Evolutionary conservation across 805 yeast species (phyloP).

Genomic region (Kodamaea neixiangensis): DNA sequence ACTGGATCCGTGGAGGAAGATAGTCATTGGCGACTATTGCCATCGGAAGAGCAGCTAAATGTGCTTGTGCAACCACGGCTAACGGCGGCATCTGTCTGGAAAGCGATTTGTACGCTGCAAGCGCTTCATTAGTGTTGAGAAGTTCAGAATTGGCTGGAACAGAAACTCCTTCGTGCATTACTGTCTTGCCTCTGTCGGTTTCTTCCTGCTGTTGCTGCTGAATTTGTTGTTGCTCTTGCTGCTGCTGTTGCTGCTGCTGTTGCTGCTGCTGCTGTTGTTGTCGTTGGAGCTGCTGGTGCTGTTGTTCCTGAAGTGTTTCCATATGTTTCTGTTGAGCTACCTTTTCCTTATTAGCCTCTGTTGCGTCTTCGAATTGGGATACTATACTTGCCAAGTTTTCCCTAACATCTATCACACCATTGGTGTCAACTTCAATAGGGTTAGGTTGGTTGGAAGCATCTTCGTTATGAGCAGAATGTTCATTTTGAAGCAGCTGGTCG

Average conservation of each 20-base stretch:
- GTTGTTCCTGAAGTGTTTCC: constrained; percentile 7
- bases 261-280: neutral
- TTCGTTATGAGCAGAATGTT: neutral
- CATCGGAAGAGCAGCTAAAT: constrained; percentile 61
- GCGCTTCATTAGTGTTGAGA: constrained; percentile 39
- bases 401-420: constrained; percentile 20
- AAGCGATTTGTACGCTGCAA: constrained; percentile 45
- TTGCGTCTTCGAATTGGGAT: constrained; percentile 33
- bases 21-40: constrained; percentile 57
- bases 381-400: constrained; percentile 34
- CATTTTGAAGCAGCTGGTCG: neutral
- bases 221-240: constrained; percentile 1
- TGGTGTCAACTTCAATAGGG: neutral
- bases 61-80: constrained; percentile 43
- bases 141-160: constrained; percentile 46
- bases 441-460: neutral
- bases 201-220: neutral
- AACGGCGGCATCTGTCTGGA: constrained; percentile 40
- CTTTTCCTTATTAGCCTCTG: constrained; percentile 19
- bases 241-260: constrained; percentile 3
- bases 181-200: neutral
- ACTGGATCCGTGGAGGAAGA: constrained; percentile 61
- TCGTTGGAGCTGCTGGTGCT: neutral
- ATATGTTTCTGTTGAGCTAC: constrained; percentile 3
- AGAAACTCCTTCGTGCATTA: constrained; percentile 13